Evolutionary conservation across 192 early-diverging fungal genomes (phyloP), one percentile per base, ranked within the genome.

Genomic region (Entophlyctis luteolus): DNA sequence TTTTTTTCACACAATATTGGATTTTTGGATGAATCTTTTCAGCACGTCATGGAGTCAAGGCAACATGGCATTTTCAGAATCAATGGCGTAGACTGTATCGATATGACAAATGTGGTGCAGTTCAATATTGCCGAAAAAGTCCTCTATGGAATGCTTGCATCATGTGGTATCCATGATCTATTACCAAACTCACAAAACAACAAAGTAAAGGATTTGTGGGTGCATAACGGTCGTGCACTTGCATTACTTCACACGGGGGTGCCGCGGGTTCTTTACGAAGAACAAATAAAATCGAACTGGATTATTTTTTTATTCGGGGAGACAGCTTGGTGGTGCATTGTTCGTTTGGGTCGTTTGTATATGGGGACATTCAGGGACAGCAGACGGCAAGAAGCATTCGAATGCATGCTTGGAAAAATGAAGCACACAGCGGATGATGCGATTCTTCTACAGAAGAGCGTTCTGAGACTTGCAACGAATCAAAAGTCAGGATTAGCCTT

Each of bases 61-160:
- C 60, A 63, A 31, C 16, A 2, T 18, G 60, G 60, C 4, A 48
- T 32, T 12, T 49, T 63, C 16, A 22, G 60, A 22, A 42, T 67
- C 5, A 67, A 67, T 55, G 65, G 65, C 18, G 46, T 67, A 16
- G 65, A 67, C 36, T 67, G 65, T 27, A 45, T 67, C 14, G 65
- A 67, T 31, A 67, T 55, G 52, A 67, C 65, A 18, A 67, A 67
- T 42, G 53, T 67, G 18, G 50, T 67, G 5, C 65, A 67, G 31
- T 53, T 32, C 33, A 16, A 37, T 4, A 22, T 67, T 2, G 32
- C 37, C 12, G 25, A 45, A 34, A 38, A 67, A 39, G 53, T 55
- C 38, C 18, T 67, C 14, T 27, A 55, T 20, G 29, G 29, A 32
- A 67, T 67, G 65, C n/a, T 67, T 6, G 29, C 10, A 54, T 53